Base-by-base conservation (phyloP, 306 rosid genomes). In the Rosa lucieae region DNA sequence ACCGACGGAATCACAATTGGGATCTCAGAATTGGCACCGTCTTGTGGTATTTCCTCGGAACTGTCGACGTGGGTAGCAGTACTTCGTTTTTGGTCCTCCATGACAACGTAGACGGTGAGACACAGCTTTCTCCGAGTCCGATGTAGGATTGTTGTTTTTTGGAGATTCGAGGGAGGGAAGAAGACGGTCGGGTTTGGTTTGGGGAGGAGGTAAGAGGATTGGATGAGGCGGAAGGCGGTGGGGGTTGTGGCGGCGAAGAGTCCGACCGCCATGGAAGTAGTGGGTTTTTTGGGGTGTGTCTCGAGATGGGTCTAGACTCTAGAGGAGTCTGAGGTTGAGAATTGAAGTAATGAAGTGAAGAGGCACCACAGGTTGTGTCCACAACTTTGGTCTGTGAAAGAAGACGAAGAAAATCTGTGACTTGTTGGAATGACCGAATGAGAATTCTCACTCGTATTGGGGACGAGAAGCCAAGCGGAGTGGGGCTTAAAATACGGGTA, bases 181-280 rank as follows among this genome's bases (percentile, higher is more conserved):
- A 84, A 58, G n/a, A 87, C 42, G 5, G 85, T 61, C 35, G 87
- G 78, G 13, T 71, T 68, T 70, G 86, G 81, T 81, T 81, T 89
- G 17, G 75, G 79, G 66, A 77, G 79, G 63, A 75, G 80, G 15
- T 5, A 56, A 3, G 88, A 72, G 77, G 85, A 14, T 8, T 82
- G 82, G 84, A 82, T 61, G 79, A 79, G 75, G 51, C 87, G 88
- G 82, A 84, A 70, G 70, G 98, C 87, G 73, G 81, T 90, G 20
- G 86, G 65, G 74, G 85, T 51, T 74, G 84, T 20, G 81, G 92
- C 81, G 89, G 94, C 82, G 76, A 86, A 84, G 80, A 91, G 74
- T 75, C 93, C 90, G 49, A 74, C 91, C 89, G 97, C 97, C 99
- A 95, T 95, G 76, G 93, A 40, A 17, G 55, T 53, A 32, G 37